Conservation (phyloP, 2,329 filamentous ascomycete species). For the Blumeria graminis region DNA sequence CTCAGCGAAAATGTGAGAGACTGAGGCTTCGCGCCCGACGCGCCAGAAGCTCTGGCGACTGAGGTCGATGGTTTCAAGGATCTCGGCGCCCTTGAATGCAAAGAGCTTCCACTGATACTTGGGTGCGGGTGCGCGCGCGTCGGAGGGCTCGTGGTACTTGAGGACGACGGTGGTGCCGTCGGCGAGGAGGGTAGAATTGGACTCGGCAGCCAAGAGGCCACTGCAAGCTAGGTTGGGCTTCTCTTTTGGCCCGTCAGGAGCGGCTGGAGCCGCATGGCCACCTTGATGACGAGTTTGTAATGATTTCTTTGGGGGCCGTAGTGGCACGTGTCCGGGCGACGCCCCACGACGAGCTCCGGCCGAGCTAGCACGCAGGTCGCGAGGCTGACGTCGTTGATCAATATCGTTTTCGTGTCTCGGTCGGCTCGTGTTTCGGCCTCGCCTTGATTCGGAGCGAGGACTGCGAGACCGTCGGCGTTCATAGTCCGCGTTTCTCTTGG, state of each 20-base stretch:
- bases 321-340: too few species aligned
- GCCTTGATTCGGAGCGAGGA: too few species aligned
- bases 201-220: conserved; percentile 65
- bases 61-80: conserved; percentile 63
- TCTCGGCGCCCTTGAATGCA: conserved; percentile 64
- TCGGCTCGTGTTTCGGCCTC: too few species aligned
- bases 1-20: conserved; percentile 65
- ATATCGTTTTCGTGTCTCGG: too few species aligned
- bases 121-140: conserved; percentile 66
- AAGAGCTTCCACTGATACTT: conserved; percentile 73
- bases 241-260: conserved; percentile 28
- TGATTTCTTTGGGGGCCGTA: too few species aligned
- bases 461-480: too few species aligned
- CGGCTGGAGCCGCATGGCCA: too few species aligned
- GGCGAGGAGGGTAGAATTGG: conserved; percentile 50
- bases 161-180: conserved; percentile 55
- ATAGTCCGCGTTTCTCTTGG: too few species aligned
- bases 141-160: conserved; percentile 88
- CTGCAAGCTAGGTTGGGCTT: conserved; percentile 69
- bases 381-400: too few species aligned
- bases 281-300: too few species aligned
- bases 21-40: conserved; percentile 52
- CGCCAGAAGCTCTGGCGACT: conserved; percentile 69
- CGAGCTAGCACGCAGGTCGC: too few species aligned
- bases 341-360: too few species aligned